Percentiles rank a stretch among this genome's conserved stretches.
Evolutionary conservation across 495 filamentous ascomycete species (phyloP).

Genomic region (Aspergillus olivimuriae): DNA sequence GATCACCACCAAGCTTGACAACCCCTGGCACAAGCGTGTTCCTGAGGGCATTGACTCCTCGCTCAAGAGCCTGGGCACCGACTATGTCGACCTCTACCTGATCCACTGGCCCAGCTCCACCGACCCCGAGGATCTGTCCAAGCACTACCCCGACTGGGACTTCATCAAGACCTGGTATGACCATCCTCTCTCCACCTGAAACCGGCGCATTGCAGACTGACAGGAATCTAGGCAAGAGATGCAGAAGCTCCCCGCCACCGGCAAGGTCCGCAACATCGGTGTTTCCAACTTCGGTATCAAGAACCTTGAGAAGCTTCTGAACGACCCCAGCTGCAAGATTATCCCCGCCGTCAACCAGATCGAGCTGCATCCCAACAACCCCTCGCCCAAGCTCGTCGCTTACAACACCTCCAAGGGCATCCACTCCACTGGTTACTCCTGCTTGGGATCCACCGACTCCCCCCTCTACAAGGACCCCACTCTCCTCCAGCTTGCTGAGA

Average conservation of each 20-base stretch:
- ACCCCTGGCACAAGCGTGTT: slow-evolving; percentile 69
- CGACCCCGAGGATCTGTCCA: slow-evolving; percentile 48
- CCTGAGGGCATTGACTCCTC: slow-evolving; percentile 63
- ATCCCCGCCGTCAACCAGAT: slow-evolving; percentile 86
- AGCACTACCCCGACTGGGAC: slow-evolving; percentile 65
- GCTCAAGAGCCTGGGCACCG: slow-evolving; percentile 60
- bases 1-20: slow-evolving; percentile 85
- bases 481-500: slow-evolving; percentile 53
- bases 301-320: slow-evolving; percentile 53
- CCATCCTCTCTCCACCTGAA: neutral
- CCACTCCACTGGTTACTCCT: slow-evolving; percentile 62
- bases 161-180: slow-evolving; percentile 71
- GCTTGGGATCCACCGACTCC: slow-evolving; percentile 55
- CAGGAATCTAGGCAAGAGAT: slow-evolving; percentile 51
- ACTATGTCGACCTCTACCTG: slow-evolving; percentile 81
- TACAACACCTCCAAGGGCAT: slow-evolving; percentile 65
- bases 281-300: slow-evolving; percentile 58
- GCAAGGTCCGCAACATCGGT: slow-evolving; percentile 70
- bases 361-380: slow-evolving; percentile 81
- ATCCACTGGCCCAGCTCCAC: slow-evolving; percentile 79
- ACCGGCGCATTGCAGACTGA: neutral
- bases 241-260: slow-evolving; percentile 73
- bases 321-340: slow-evolving; percentile 50
- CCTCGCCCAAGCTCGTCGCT: slow-evolving; percentile 70
- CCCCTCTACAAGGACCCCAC: slow-evolving; percentile 52